Evolutionary conservation across 768 basidiomycete species (phyloP).

Genomic region (Lentinula sp.): DNA sequence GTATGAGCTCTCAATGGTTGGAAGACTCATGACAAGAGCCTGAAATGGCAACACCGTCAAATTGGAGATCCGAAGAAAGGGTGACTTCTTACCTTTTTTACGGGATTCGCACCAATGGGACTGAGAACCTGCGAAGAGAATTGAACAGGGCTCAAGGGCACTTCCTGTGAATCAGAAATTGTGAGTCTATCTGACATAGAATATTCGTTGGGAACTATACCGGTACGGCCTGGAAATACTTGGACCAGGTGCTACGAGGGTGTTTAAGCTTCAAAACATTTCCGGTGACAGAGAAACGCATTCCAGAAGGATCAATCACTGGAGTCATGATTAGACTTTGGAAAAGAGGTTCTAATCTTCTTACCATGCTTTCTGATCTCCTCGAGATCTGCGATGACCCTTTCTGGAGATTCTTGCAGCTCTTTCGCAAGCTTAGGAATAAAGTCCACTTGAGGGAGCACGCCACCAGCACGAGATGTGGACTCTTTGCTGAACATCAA

Average conservation of each 20-base stretch:
- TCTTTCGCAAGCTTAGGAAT: slow-evolving; percentile 67
- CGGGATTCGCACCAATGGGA: slow-evolving; percentile 65
- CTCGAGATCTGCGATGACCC: slow-evolving; percentile 70
- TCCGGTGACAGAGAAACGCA: slow-evolving; percentile 89
- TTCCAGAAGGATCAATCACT: slow-evolving; percentile 81
- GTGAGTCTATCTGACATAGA: background rate
- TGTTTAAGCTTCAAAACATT: slow-evolving; percentile 64
- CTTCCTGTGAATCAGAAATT: slow-evolving; percentile 29
- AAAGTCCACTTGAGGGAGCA: slow-evolving; percentile 75
- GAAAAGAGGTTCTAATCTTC: slow-evolving; percentile 18
- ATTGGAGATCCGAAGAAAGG: background rate
- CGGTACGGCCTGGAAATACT: slow-evolving; percentile 61
- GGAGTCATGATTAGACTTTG: background rate
- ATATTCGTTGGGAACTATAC: slow-evolving; percentile 29
- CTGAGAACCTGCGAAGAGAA: slow-evolving; percentile 66
- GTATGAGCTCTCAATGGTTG: slow-evolving; percentile 93
- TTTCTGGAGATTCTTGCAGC: slow-evolving; percentile 66
- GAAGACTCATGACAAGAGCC: slow-evolving; percentile 83
- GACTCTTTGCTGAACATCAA: slow-evolving; percentile 65
- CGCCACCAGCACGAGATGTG: slow-evolving; percentile 57
- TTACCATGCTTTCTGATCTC: slow-evolving; percentile 62
- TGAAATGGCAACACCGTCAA: slow-evolving; percentile 19
- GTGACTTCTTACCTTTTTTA: slow-evolving; percentile 47
- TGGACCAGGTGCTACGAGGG: slow-evolving; percentile 70
- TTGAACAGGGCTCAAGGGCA: slow-evolving; percentile 59